Conservation (phyloP, 2,329 filamentous ascomycete species). For the Exophiala calicioides region DNA sequence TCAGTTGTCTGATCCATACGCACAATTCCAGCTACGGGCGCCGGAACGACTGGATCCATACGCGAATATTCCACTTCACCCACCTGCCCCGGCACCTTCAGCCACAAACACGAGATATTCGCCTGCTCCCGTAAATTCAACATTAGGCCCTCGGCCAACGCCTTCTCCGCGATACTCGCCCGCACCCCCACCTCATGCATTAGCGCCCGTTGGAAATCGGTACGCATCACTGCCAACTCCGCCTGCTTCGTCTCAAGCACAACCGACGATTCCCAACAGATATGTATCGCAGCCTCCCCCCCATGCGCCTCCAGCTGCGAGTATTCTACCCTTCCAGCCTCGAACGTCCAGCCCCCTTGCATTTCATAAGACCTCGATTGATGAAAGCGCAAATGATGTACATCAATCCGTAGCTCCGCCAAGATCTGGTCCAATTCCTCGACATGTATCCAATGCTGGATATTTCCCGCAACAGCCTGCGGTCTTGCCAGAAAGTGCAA, state of each 20-base stretch:
- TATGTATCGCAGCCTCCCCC: constrained; percentile 44
- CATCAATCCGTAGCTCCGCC: constrained; percentile 16
- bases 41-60: constrained; percentile 39
- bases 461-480: constrained; percentile 20
- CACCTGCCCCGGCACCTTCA: constrained; percentile 39
- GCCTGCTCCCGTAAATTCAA: constrained; percentile 46
- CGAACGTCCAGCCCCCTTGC: constrained; percentile 67
- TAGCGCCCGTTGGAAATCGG: constrained; percentile 18
- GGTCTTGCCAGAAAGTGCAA: constrained; percentile 27
- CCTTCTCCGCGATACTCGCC: constrained; percentile 47
- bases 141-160: constrained; percentile 36
- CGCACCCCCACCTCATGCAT: constrained; percentile 41
- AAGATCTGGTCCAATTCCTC: constrained; percentile 2
- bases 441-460: constrained; percentile 14
- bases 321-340: constrained; percentile 58
- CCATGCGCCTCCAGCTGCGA: constrained; percentile 30
- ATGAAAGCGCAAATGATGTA: constrained; percentile 14
- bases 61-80: constrained; percentile 29
- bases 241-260: constrained; percentile 29
- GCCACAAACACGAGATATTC: constrained; percentile 45
- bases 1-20: constrained; percentile 30
- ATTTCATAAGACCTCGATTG: constrained; percentile 41
- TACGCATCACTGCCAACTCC: constrained; percentile 31
- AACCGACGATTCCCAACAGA: constrained; percentile 36
- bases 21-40: constrained; percentile 36